A percentile compares a stretch with the other conserved stretches of the same genome.
phyloP scores from a whole-genome alignment of 2,329 filamentous ascomycete species.

The Diaporthe nobilis region DNA sequence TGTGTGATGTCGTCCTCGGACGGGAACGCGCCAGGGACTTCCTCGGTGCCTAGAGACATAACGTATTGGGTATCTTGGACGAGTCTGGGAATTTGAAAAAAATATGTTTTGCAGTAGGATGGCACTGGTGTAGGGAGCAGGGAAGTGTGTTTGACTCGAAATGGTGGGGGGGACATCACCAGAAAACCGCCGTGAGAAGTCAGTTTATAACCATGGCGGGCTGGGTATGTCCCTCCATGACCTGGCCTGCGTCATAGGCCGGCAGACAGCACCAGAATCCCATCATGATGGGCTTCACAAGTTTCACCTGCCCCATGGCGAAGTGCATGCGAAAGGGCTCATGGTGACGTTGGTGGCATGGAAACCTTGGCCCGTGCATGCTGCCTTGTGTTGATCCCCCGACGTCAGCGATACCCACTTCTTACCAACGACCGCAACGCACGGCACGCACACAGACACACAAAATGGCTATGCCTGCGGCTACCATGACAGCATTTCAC shows the following conservation, averaged over 20 bases:
- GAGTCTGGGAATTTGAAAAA: not conserved
- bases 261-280: not conserved
- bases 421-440: slow-evolving; percentile 2
- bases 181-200: not conserved
- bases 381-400: slow-evolving; percentile 14
- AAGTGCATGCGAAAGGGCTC: not conserved
- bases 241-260: slow-evolving; percentile 16
- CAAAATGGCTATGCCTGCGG: not conserved
- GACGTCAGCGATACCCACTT: slow-evolving; percentile 30
- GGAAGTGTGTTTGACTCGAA: not conserved
- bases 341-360: slow-evolving; percentile 30
- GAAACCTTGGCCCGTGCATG: slow-evolving; percentile 15
- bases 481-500: not conserved
- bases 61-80: not conserved
- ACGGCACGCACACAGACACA: not conserved
- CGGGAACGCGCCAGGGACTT: slow-evolving; percentile 7
- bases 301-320: slow-evolving; percentile 13
- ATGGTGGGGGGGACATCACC: too few relatives aligned
- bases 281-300: slow-evolving; percentile 23
- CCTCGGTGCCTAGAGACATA: slow-evolving; percentile 5
- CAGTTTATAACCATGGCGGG: not conserved
- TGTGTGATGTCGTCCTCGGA: not conserved
- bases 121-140: too few relatives aligned
- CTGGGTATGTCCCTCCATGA: not conserved
- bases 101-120: not conserved